phyloP scores from a whole-genome alignment of 768 basidiomycete species.

The Tubosaeta sp. region DNA sequence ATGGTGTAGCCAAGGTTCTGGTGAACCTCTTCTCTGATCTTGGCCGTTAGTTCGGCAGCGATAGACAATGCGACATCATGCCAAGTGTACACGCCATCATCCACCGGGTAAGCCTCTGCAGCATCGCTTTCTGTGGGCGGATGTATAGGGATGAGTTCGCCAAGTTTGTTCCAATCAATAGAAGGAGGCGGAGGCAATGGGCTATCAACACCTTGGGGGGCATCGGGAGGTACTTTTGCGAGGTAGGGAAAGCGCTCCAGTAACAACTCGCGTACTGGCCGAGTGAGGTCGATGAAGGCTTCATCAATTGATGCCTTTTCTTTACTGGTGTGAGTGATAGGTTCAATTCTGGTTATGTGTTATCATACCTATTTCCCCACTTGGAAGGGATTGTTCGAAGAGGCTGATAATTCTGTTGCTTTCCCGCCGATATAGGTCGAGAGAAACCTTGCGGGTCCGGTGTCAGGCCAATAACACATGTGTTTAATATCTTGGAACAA shows the following conservation, averaged over 20 bases:
- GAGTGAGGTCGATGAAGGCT: slow-evolving; percentile 90
- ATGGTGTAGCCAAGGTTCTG: slow-evolving; percentile 85
- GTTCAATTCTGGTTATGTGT: neutral
- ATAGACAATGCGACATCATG: slow-evolving; percentile 89
- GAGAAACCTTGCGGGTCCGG: slow-evolving; percentile 60
- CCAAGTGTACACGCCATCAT: slow-evolving; percentile 60
- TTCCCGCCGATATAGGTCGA: slow-evolving; percentile 91
- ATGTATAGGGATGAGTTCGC: slow-evolving; percentile 59
- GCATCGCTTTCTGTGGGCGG: slow-evolving; percentile 26
- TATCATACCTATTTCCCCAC: slow-evolving; percentile 72
- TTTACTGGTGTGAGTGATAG: slow-evolving; percentile 27
- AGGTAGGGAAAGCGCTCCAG: slow-evolving; percentile 77
- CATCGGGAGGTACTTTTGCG: slow-evolving; percentile 59
- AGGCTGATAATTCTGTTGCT: slow-evolving; percentile 79
- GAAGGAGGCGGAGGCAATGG: slow-evolving; percentile 71
- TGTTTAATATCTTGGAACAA: neutral
- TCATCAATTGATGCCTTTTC: slow-evolving; percentile 99
- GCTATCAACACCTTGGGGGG: slow-evolving; percentile 68
- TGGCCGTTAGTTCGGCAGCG: slow-evolving; percentile 82
- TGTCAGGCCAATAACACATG: neutral
- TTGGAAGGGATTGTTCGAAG: slow-evolving; percentile 76
- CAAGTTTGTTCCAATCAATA: slow-evolving; percentile 55
- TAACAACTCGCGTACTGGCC: slow-evolving; percentile 70
- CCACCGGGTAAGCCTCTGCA: slow-evolving; percentile 9
- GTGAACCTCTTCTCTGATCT: slow-evolving; percentile 63